phyloP scores from a whole-genome alignment of 148 eudicot genomes.

The Amaranthus cruentus region DNA sequence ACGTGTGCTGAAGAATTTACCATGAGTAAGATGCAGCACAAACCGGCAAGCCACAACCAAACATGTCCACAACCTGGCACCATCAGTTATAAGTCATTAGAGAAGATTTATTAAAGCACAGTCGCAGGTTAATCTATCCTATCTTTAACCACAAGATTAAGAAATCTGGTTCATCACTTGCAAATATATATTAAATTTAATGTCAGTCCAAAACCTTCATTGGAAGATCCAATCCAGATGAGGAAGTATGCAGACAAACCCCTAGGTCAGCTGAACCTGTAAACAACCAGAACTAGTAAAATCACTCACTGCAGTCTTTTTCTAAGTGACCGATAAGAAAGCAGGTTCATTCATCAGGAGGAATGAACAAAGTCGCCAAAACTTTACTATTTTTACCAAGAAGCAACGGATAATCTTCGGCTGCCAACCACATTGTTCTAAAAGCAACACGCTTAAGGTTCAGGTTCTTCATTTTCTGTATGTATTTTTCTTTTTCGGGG shows the following conservation, averaged over 20 bases:
- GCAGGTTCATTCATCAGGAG: not conserved
- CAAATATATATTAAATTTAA: not conserved
- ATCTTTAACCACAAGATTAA: not conserved
- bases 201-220: constrained; percentile 63
- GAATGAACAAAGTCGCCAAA: not conserved
- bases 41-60: constrained; percentile 98
- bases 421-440: constrained; percentile 95
- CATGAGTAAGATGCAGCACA: constrained; percentile 97
- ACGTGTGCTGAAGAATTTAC: constrained; percentile 33
- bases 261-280: constrained; percentile 97
- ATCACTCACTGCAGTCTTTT: not conserved
- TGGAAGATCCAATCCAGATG: constrained; percentile 97
- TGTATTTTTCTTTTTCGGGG: constrained; percentile 88
- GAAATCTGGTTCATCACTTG: not conserved
- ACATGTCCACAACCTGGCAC: constrained; percentile 94
- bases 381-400: constrained; percentile 48
- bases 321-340: not conserved
- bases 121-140: not conserved
- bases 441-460: constrained; percentile 91
- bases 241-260: constrained; percentile 94
- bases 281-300: constrained; percentile 15
- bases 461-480: constrained; percentile 71
- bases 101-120: not conserved
- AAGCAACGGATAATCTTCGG: constrained; percentile 92
- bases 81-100: constrained; percentile 7